Evolutionary conservation across 2,329 filamentous ascomycete species (phyloP).

Genomic region (Penicillium sp.): DNA sequence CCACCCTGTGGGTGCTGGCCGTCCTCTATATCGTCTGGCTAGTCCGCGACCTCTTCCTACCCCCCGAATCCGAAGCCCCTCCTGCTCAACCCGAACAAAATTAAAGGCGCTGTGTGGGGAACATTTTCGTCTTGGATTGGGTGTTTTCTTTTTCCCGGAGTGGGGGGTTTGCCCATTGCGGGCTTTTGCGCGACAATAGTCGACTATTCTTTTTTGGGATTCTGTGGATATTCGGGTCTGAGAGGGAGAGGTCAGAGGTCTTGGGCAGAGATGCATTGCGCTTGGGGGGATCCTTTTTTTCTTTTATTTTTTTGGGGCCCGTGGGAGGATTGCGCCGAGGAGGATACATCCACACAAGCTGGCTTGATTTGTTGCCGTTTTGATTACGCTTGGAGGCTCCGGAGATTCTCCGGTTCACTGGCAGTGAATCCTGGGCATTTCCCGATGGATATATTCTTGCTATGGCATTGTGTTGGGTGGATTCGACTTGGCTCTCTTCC

Average conservation of each 20-base stretch:
- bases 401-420: not conserved
- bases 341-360: not conserved
- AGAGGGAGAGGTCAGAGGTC: not conserved
- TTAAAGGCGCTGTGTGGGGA: not conserved
- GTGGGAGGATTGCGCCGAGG: not conserved
- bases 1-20: conserved; percentile 34
- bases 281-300: not conserved
- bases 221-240: not conserved
- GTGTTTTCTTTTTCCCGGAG: not conserved
- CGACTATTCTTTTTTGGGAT: not conserved
- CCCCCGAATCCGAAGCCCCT: conserved; percentile 15
- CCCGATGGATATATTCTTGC: not conserved
- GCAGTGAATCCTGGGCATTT: not conserved
- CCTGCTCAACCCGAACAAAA: conserved; percentile 5
- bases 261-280: not conserved
- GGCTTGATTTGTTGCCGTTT: not conserved
- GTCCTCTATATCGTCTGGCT: conserved; percentile 37
- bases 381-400: not conserved
- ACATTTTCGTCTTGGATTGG: not conserved
- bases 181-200: not conserved
- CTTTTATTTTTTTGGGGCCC: not conserved
- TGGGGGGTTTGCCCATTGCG: not conserved
- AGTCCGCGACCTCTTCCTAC: conserved; percentile 34
- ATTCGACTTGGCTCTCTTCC: not conserved
- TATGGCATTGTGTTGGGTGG: not conserved